Evolutionary conservation across 2,329 filamentous ascomycete species (phyloP).

Genomic region (Pseudodiploospora longispora): DNA sequence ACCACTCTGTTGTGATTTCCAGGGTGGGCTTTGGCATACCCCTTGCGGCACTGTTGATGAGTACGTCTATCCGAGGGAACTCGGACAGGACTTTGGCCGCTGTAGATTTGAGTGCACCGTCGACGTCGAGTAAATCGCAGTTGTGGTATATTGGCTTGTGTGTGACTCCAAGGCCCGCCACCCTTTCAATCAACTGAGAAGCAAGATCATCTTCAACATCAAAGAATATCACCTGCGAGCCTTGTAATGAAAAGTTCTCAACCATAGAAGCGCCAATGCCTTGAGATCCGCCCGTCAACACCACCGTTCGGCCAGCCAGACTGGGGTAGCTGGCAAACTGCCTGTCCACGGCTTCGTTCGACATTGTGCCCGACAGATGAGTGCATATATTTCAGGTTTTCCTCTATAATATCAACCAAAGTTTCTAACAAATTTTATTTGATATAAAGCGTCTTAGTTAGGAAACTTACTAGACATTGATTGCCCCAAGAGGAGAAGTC

Average conservation of each 20-base stretch:
- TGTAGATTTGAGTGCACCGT: constrained; percentile 20
- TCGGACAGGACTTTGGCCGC: constrained; percentile 23
- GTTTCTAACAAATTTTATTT: too few relatives aligned
- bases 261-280: constrained; percentile 39
- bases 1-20: constrained; percentile 31
- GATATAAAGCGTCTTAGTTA: too few relatives aligned
- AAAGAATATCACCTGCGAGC: constrained; percentile 36
- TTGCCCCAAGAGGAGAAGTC: too few relatives aligned
- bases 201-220: constrained; percentile 18
- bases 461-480: too few relatives aligned
- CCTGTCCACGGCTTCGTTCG: too few relatives aligned
- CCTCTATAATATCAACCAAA: too few relatives aligned
- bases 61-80: constrained; percentile 53
- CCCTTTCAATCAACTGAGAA: constrained; percentile 19
- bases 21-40: constrained; percentile 17
- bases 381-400: too few relatives aligned
- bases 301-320: constrained; percentile 29
- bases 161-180: constrained; percentile 10
- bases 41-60: constrained; percentile 74
- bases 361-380: too few relatives aligned
- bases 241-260: constrained; percentile 35
- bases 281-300: constrained; percentile 38
- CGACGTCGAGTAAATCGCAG: constrained; percentile 35
- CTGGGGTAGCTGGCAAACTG: constrained; percentile 32
- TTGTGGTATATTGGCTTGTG: constrained; percentile 28